Percentiles rank a stretch among this genome's conserved stretches.
Evolutionary conservation across 495 filamentous ascomycete genomes (phyloP).

Genomic region (Xylaria curta): DNA sequence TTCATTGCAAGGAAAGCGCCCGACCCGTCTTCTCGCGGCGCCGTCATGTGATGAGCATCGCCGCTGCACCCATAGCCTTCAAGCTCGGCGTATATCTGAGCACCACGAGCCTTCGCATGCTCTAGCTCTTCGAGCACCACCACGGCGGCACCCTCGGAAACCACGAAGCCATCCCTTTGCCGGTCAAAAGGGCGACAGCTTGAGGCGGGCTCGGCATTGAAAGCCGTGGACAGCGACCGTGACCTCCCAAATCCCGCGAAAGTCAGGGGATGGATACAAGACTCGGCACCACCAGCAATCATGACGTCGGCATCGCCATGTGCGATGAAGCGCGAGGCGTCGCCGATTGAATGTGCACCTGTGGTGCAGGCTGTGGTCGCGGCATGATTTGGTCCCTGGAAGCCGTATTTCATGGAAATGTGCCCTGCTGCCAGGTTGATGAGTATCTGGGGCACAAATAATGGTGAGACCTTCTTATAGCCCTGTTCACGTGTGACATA

Average conservation of each 20-base stretch:
- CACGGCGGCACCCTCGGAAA: slow-evolving; percentile 90
- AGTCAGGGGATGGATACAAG: slow-evolving; percentile 93
- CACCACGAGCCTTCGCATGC: slow-evolving; percentile 80
- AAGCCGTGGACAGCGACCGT: slow-evolving; percentile 79
- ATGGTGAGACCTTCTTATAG: slow-evolving; percentile 87
- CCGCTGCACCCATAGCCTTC: slow-evolving; percentile 85
- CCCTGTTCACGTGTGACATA: slow-evolving; percentile 58
- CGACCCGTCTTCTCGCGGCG: slow-evolving; percentile 78
- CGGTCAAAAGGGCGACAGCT: slow-evolving; percentile 89
- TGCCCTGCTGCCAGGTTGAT: slow-evolving; percentile 96
- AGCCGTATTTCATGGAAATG: slow-evolving; percentile 90
- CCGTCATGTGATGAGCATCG: slow-evolving; percentile 93
- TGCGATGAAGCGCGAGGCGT: slow-evolving; percentile 88
- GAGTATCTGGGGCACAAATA: slow-evolving; percentile 90
- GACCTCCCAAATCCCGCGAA: slow-evolving; percentile 91
- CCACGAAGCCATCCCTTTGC: slow-evolving; percentile 84
- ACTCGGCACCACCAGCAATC: slow-evolving; percentile 92
- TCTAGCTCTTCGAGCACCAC: slow-evolving; percentile 88
- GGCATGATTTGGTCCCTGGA: slow-evolving; percentile 89
- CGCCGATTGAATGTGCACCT: slow-evolving; percentile 90
- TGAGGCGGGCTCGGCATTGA: slow-evolving; percentile 73
- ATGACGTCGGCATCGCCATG: slow-evolving; percentile 92
- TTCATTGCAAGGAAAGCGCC: slow-evolving; percentile 88
- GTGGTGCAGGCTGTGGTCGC: slow-evolving; percentile 95
- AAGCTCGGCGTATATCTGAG: slow-evolving; percentile 86